Evolutionary conservation across 106 monocot species (phyloP), one percentile per base, ranked within the genome.

Genomic region (Dendrobium catenatum): DNA sequence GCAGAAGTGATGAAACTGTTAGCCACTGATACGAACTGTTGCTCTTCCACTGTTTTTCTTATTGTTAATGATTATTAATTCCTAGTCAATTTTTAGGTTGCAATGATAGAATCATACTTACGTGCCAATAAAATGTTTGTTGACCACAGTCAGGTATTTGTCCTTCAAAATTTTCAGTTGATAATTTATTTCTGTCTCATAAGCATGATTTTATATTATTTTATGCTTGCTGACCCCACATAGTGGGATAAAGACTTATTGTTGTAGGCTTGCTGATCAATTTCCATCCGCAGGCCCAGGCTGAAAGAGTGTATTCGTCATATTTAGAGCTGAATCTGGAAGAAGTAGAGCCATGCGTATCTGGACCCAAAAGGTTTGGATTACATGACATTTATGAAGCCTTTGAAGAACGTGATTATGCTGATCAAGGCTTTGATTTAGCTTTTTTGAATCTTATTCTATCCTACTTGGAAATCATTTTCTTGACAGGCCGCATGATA

Each of bases 1-100:
- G 96, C 73, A 89, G 94, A 88, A 97, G 92, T 74, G 94, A 97
- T 89, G 94, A 97, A 13, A 94, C 87, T 72, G 96, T 97, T 86
- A 88, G 90, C 37, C 22, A 77, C 22, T 48, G 42, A 70, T 76
- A 80, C 41, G 11, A 42, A 42, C n/a, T 61, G 13, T 11, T 43
- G n/a, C 49, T 56, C 42, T 47, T 75, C 83, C 82, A 24, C 81
- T 18, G 47, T 67, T 26, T 19, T 72, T 37, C 20, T 51, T 80
- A 55, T 51, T 15, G 58, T 64, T 59, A 72, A 67, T 54, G 29
- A 75, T 64, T 17, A 26, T 55, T 59, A 44, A 76, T 56, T 2
- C 55, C 61, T 72, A 73, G n/a, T 66, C 31, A 33, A 73, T 15
- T 76, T 51, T 29, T 84, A 93, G 94, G 89, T 91, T 76, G 91